Percentiles rank a stretch among this genome's conserved stretches.
These are phyloP conservation scores for Caloboletus inedulis DNA, from an alignment of 1,284 basidiomycete species.

Conservation along the genomic window DNA sequence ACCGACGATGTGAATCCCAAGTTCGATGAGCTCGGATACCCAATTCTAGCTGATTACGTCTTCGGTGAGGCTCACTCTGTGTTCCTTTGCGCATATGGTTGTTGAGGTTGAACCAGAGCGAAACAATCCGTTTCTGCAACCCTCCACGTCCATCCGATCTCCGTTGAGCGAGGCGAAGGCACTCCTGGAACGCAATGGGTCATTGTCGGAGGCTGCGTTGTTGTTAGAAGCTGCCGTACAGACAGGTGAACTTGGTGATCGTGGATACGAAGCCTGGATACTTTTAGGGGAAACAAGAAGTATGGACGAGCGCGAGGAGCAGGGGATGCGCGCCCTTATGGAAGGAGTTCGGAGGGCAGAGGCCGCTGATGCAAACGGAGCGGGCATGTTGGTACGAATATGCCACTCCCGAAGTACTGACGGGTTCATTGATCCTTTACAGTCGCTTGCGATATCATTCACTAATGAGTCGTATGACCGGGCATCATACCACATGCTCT, in stretches of 20 bases:
- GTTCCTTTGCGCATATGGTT: conserved; percentile 1
- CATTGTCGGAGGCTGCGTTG: conserved; percentile 80
- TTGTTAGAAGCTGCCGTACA: conserved; percentile 88
- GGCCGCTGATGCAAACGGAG: conserved; percentile 60
- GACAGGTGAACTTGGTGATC: conserved; percentile 71
- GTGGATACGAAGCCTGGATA: conserved; percentile 90
- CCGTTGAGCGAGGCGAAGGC: conserved; percentile 68
- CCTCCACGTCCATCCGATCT: conserved; percentile 50
- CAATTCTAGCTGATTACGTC: conserved; percentile 63
- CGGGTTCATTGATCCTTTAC: conserved; percentile 4
- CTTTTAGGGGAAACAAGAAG: conserved; percentile 90
- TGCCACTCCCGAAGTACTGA: not conserved
- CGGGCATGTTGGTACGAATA: conserved; percentile 75
- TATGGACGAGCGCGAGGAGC: conserved; percentile 92
- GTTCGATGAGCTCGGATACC: conserved; percentile 72
- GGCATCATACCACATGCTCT: conserved; percentile 83
- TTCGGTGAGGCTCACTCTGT: conserved; percentile 59
- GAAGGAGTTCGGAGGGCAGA: conserved; percentile 67
- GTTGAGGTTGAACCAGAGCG: conserved; percentile 40
- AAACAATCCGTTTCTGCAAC: conserved; percentile 69
- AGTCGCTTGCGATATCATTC: conserved; percentile 95
- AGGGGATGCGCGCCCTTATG: conserved; percentile 71
- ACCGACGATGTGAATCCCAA: conserved; percentile 40
- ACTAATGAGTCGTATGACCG: conserved; percentile 95
- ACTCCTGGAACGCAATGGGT: conserved; percentile 75